Base-by-base conservation (phyloP, 208 protist species). In the Strigomonas culicis region DNA sequence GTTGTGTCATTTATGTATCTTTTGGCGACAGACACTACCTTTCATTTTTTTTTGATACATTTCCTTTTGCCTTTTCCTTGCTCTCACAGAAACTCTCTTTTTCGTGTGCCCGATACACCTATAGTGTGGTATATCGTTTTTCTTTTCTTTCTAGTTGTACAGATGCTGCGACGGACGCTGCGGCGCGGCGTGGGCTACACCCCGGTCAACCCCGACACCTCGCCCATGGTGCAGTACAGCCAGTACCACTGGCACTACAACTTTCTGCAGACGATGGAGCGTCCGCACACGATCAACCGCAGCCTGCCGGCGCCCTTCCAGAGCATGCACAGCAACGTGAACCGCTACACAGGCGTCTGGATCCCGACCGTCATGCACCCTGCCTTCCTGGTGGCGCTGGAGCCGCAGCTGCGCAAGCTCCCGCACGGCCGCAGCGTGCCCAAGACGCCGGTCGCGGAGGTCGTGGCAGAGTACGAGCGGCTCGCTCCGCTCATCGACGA, bases 221-320 rank as follows among this genome's bases (percentile, higher is more conserved):
- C 86, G 8, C 89, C 89, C n/a, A 93, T 93, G 86, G 63, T 95
- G 50, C 75, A 79, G 68, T 93, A 93, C 67, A 93, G 82, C 59
- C 78, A 93, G 61, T 93, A 88, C 55, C 86, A 93, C 70, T 95
- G 89, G 86, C 86, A 95, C 70, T 95, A 95, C 74, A 95, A 93
- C 63, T 66, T 93, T 24, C 89, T 84, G 44, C 89, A 95, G 64
- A 82, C 82, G 28, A 95, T 95, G 89, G 84, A 90, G 51, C 75
- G 79, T 17, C 89, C 89, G 1, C 72, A 86, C 76, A 79, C 68
- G 31, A 84, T 95, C n/a, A 95, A 95, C 61, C 74, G 86, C 22
- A 79, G 72, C 44, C 63, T 93, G 51, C 63, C 86, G 11, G 86
- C 78, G 15, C 89, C 89, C 0, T 90, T 80, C 50, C 72, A 83